Conservation (phyloP, 768 basidiomycete genomes). For the Tylopilus vinaceipallidus region DNA sequence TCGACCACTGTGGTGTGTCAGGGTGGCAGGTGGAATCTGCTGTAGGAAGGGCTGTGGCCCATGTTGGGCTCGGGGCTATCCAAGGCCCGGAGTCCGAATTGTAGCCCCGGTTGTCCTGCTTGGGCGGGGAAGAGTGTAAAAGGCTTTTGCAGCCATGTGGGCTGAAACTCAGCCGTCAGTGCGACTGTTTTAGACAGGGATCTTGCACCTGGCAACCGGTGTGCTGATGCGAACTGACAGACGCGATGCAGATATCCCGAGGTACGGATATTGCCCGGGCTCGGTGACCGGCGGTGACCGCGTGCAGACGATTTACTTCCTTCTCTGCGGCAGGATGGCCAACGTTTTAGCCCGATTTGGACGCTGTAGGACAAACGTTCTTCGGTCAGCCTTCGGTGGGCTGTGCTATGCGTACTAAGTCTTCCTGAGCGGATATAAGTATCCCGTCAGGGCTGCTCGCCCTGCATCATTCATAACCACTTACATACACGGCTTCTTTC, state of each 20-base stretch:
- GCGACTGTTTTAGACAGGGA: too few relatives aligned
- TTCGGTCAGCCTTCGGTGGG: not conserved
- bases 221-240: too few relatives aligned
- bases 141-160: too few relatives aligned
- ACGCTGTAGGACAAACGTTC: constrained; percentile 11
- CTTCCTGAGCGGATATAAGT: too few relatives aligned
- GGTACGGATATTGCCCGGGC: too few relatives aligned
- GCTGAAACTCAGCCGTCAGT: too few relatives aligned
- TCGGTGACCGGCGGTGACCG: not conserved
- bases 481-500: not conserved
- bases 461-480: not conserved
- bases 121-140: too few relatives aligned
- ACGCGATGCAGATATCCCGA: too few relatives aligned
- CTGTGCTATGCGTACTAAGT: constrained; percentile 8
- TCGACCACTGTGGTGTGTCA: not conserved
- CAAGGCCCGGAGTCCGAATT: too few relatives aligned
- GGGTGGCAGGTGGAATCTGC: not conserved
- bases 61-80: too few relatives aligned
- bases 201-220: too few relatives aligned
- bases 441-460: not conserved
- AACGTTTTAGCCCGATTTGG: not conserved
- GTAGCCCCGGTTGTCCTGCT: too few relatives aligned
- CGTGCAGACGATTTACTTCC: not conserved
- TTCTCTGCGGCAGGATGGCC: not conserved
- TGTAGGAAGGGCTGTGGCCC: not conserved